Base-by-base conservation (phyloP, 164 flowering plant species). In the Litsea cubeba region DNA sequence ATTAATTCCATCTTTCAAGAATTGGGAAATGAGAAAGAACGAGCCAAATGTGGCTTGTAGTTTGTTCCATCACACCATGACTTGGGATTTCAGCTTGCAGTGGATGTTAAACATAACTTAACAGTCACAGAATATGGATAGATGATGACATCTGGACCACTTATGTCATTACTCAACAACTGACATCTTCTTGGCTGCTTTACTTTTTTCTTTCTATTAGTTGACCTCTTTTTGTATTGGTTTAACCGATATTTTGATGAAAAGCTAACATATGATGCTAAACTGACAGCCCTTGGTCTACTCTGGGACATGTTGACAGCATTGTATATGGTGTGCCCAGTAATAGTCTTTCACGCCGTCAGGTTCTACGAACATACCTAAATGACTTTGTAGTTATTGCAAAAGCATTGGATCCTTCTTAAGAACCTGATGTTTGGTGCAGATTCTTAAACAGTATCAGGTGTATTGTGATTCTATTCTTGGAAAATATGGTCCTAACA, bases 401-500 rank as follows among this genome's bases (percentile, higher is more conserved):
- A 17, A 24, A 17, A 24, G 40, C 76, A 18, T 12, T 72, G 63
- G 3, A 22, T 73, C 46, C 64, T 10, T 51, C 74, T 58, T 72
- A 40, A 11, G 50, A 15, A 15, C 32, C 20, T 68, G 60, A 51
- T 71, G 54, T 68, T 68, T 25, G 75, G 17, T 71, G 57, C 78
- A 95, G 99, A 85, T 95, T 68, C 87, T 95, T 73, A 88, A 93
- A 81, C 66, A 86, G 71, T 95, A 85, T 82, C 90, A 91, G 81
- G 83, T 77, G 1, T 93, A 95, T 84, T 93, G 89, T 62, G 99
- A 95, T 79, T 82, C 90, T 49, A 85, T 91, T 72, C 72, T 95
- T 63, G 87, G 87, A 66, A 84, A 69, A 78, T 69, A 85, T 83
- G 99, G 94, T 50, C 78, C 79, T 54, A 76, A 80, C 76, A 88